Percentiles rank a stretch among this genome's conserved stretches.
Evolutionary conservation across 306 rosid species (phyloP).

Genomic region (Arachis stenosperma): DNA sequence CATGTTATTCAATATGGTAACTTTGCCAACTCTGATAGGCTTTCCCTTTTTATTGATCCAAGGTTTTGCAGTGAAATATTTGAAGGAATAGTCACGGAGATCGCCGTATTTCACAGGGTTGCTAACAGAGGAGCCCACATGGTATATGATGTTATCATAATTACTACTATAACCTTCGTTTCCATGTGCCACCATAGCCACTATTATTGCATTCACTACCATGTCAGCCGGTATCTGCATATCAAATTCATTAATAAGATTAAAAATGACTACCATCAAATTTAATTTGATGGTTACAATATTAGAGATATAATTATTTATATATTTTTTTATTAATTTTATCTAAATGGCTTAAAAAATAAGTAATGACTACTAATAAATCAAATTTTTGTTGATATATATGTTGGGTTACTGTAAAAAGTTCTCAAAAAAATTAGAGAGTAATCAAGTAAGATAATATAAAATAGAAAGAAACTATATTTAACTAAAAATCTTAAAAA

Average conservation of each 20-base stretch:
- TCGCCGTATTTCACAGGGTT: slow-evolving; percentile 46
- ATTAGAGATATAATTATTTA: too few relatives aligned
- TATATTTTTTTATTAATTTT: too few relatives aligned
- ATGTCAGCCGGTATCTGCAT: slow-evolving; percentile 74
- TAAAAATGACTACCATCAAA: too few relatives aligned
- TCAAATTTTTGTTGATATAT: too few relatives aligned
- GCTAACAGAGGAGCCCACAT: slow-evolving; percentile 66
- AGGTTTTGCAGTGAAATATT: slow-evolving; percentile 62
- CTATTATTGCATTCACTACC: slow-evolving; percentile 73
- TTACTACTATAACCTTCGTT: slow-evolving; percentile 35
- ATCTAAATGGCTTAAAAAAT: too few relatives aligned
- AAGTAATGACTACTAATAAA: too few relatives aligned
- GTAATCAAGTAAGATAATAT: too few relatives aligned
- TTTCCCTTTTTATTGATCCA: slow-evolving; percentile 66
- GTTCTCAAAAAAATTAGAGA: too few relatives aligned
- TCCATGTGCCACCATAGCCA: slow-evolving; percentile 58
- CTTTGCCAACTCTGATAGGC: slow-evolving; percentile 51
- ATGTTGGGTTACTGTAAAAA: too few relatives aligned
- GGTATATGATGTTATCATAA: slow-evolving; percentile 45
- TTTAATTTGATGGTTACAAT: too few relatives aligned
- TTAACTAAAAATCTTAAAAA: too few relatives aligned
- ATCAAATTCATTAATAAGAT: background rate
- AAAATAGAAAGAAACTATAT: too few relatives aligned
- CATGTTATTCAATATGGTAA: slow-evolving; percentile 47
- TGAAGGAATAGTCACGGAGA: slow-evolving; percentile 39